These are phyloP conservation scores for Fusarium circinatum DNA, from an alignment of 2,329 filamentous ascomycete genomes.

Conservation along the genomic window DNA sequence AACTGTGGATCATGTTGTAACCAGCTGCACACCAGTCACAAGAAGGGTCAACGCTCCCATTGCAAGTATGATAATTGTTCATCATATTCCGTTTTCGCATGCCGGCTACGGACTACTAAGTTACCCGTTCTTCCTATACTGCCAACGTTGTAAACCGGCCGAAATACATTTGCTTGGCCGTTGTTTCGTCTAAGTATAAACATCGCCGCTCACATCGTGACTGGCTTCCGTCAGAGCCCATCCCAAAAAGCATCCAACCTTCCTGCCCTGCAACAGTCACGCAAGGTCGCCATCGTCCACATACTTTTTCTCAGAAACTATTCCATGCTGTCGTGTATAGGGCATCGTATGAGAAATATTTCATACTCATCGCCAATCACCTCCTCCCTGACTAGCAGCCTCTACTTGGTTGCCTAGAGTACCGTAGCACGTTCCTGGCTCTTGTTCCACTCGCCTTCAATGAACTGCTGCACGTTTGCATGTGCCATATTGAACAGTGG, in stretches of 20 bases:
- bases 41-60: not conserved
- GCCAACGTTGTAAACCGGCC: not conserved
- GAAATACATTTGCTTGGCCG: conserved; percentile 10
- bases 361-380: conserved; percentile 15
- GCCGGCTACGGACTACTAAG: conserved; percentile 11
- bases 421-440: not conserved
- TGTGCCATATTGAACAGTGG: conserved; percentile 57
- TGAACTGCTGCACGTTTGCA: conserved; percentile 43
- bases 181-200: conserved; percentile 5
- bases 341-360: conserved; percentile 10
- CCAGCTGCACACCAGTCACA: not conserved
- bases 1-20: not conserved
- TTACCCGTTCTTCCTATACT: conserved; percentile 5
- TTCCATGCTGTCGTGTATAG: conserved; percentile 14
- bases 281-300: conserved; percentile 10
- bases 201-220: conserved; percentile 10
- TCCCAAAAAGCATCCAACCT: conserved; percentile 44
- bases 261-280: conserved; percentile 27
- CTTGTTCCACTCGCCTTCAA: conserved; percentile 32
- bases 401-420: conserved; percentile 14
- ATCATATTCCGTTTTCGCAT: conserved; percentile 7
- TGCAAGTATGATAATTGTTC: not conserved
- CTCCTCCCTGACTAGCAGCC: conserved; percentile 33
- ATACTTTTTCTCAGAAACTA: conserved; percentile 24
- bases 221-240: conserved; percentile 32